These are phyloP conservation scores for Rhizopus sp. DNA, from an alignment of 371 early-diverging fungal species.

Conservation along the genomic window DNA sequence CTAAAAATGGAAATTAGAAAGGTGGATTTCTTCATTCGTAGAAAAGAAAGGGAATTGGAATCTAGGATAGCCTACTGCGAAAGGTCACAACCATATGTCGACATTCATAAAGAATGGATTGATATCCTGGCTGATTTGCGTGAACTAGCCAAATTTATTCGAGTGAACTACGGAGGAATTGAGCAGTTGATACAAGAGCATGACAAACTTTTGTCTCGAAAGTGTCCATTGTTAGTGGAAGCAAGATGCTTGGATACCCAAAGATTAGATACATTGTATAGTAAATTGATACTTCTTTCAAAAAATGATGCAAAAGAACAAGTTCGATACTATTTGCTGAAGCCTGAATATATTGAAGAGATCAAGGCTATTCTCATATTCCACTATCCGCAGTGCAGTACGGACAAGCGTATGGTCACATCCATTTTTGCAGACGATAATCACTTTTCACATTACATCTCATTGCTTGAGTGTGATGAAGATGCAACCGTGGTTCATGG, in stretches of 20 bases:
- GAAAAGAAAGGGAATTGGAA: constrained; percentile 86
- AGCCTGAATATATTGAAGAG: constrained; percentile 95
- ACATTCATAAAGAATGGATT: constrained; percentile 60
- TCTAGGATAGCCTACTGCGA: constrained; percentile 78
- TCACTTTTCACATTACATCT: constrained; percentile 87
- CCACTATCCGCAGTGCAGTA: constrained; percentile 85
- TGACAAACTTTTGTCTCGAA: constrained; percentile 53
- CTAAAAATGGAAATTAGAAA: constrained; percentile 89
- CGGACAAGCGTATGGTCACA: constrained; percentile 41
- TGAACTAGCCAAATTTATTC: constrained; percentile 89
- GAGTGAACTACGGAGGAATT: constrained; percentile 94
- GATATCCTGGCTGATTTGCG: constrained; percentile 80
- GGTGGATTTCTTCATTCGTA: constrained; percentile 55
- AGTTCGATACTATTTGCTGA: constrained; percentile 90
- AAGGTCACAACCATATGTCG: constrained; percentile 25
- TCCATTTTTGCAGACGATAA: constrained; percentile 96
- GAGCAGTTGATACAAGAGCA: constrained; percentile 89
- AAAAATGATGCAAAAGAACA: not conserved
- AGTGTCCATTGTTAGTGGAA: constrained; percentile 25
- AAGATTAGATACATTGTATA: constrained; percentile 61
- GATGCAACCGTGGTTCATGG: constrained; percentile 91
- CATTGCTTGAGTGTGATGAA: constrained; percentile 88
- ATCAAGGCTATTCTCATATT: constrained; percentile 90
- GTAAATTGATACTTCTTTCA: constrained; percentile 47
- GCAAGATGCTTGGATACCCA: constrained; percentile 36